Conservation (phyloP, 805 yeast species). For the Kodamaea neixiangensis region DNA sequence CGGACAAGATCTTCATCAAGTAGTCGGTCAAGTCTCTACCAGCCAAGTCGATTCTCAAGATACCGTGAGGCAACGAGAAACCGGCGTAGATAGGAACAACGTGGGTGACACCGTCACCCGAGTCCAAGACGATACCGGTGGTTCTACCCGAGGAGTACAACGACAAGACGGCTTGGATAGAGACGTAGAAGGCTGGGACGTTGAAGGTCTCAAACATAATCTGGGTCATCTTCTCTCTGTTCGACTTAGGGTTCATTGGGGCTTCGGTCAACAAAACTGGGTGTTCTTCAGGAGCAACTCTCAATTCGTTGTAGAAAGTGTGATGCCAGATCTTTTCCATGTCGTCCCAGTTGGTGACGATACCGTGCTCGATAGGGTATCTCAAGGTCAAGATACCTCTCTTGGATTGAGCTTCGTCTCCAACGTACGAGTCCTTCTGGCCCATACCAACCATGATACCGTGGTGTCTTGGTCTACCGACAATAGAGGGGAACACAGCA, state of each 20-base stretch:
- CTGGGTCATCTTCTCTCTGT: conserved; percentile 99
- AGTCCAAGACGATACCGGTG: conserved; percentile 98
- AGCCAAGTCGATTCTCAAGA: conserved; percentile 97
- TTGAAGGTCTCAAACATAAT: conserved; percentile 98
- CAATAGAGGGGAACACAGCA: conserved; percentile 99
- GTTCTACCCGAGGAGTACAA: conserved; percentile 99
- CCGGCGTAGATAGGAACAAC: conserved; percentile 99
- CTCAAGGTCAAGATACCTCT: conserved; percentile 99
- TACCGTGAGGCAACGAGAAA: conserved; percentile 98
- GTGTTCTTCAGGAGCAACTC: conserved; percentile 99
- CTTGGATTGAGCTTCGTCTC: conserved; percentile 99
- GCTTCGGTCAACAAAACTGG: conserved; percentile 99
- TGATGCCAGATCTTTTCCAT: conserved; percentile 99
- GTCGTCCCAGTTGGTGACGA: conserved; percentile 99
- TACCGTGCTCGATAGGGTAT: conserved; percentile 99
- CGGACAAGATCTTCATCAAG: conserved; percentile 97
- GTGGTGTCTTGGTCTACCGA: conserved; percentile 99
- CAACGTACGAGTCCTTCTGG: conserved; percentile 99
- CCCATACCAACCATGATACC: conserved; percentile 99
- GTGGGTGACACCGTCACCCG: conserved; percentile 99
- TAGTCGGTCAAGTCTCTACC: conserved; percentile 99
- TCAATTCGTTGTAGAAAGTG: conserved; percentile 99
- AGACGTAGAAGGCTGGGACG: conserved; percentile 98
- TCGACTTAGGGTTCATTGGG: conserved; percentile 98
- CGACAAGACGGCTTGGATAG: conserved; percentile 97